These are phyloP conservation scores for Protomyces macrosporus DNA, from an alignment of 1,139 yeast species.

Conservation along the genomic window DNA sequence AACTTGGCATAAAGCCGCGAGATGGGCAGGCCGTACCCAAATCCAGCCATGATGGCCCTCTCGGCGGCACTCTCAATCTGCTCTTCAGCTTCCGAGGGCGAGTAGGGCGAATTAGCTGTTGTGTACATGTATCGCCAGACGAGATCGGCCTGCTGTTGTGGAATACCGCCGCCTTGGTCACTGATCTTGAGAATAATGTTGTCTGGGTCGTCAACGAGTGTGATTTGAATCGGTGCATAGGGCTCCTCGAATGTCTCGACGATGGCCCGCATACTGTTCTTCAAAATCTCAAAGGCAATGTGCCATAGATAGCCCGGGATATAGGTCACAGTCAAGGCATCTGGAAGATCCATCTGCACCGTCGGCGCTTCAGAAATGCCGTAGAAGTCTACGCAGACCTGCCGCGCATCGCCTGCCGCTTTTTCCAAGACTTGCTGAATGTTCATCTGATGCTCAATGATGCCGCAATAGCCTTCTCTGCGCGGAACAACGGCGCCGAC, in stretches of 20 bases:
- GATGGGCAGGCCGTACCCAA: constrained; percentile 86
- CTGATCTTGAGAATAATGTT: constrained; percentile 85
- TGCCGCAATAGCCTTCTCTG: constrained; percentile 67
- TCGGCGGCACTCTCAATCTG: constrained; percentile 14
- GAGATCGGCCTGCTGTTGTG: constrained; percentile 73
- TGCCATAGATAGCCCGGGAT: constrained; percentile 88
- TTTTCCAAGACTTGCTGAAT: constrained; percentile 74
- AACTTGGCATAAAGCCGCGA: constrained; percentile 81
- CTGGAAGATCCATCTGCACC: constrained; percentile 67
- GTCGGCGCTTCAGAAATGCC: constrained; percentile 77
- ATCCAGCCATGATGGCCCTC: constrained; percentile 45
- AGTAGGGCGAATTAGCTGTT: constrained; percentile 50
- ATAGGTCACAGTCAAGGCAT: constrained; percentile 69
- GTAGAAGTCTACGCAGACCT: constrained; percentile 81
- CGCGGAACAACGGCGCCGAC: constrained; percentile 65
- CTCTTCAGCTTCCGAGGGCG: constrained; percentile 17
- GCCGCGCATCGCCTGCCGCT: constrained; percentile 81
- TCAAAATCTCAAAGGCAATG: constrained; percentile 78
- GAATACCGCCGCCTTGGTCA: constrained; percentile 93
- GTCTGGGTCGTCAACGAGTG: constrained; percentile 84
- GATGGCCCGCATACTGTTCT: constrained; percentile 80
- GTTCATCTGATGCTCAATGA: constrained; percentile 73
- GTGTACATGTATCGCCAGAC: constrained; percentile 92
- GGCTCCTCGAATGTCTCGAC: constrained; percentile 60
- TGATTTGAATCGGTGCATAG: constrained; percentile 79